Percentiles rank a stretch among this genome's conserved stretches.
Conservation (phyloP, 331 rosid genomes). For the Quercus tomentella region DNA sequence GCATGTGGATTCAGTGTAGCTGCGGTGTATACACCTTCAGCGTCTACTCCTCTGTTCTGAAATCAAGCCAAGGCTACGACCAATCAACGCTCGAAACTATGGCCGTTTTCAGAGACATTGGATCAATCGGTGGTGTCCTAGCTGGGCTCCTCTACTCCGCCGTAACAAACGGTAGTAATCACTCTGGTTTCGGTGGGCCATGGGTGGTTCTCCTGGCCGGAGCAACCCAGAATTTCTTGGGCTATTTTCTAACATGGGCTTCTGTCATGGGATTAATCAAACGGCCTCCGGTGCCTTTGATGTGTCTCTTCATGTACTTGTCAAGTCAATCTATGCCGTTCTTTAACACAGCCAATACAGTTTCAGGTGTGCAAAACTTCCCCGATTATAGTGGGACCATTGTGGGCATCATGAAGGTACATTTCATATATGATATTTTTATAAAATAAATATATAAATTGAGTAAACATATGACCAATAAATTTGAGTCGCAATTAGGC, state of each 20-base stretch:
- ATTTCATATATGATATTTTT: no score
- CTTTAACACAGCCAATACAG: constrained; percentile 66
- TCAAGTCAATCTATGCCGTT: constrained; percentile 70
- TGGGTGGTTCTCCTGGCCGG: constrained; percentile 72
- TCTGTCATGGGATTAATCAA: constrained; percentile 57
- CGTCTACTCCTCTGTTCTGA: constrained; percentile 72
- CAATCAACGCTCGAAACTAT: constrained; percentile 87
- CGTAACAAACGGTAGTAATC: constrained; percentile 42
- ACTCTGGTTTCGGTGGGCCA: constrained; percentile 39
- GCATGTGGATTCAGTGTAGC: constrained; percentile 82
- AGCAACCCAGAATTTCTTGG: constrained; percentile 54
- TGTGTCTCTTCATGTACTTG: constrained; percentile 70
- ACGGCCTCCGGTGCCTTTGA: constrained; percentile 56
- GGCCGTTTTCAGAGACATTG: constrained; percentile 88
- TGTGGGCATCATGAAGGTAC: constrained; percentile 85
- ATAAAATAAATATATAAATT: no score
- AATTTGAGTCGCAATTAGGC: no score
- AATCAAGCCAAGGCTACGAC: constrained; percentile 66
- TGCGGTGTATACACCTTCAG: constrained; percentile 84
- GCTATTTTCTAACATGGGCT: constrained; percentile 72
- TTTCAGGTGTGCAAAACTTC: constrained; percentile 72
- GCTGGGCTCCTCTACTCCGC: constrained; percentile 86
- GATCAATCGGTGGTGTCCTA: constrained; percentile 74
- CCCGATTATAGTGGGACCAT: constrained; percentile 69
- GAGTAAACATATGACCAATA: no score